Conservation (phyloP, 164 flowering plant genomes). For the Annona cherimola region DNA sequence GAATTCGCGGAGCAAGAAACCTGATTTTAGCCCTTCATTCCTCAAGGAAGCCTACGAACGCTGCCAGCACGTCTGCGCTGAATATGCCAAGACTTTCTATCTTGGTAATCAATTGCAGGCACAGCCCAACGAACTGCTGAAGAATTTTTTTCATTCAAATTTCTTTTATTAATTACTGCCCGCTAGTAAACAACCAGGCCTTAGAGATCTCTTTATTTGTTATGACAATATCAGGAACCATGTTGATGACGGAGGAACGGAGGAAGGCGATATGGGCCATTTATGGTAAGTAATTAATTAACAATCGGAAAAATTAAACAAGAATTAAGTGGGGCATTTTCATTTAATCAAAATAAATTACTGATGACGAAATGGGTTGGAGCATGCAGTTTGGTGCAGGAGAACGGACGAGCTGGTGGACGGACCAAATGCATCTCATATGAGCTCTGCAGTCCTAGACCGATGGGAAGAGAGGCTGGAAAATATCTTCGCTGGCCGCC, state of each 20-base stretch:
- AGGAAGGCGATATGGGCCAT: conserved; percentile 79
- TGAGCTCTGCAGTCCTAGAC: conserved; percentile 50
- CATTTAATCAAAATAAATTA: neutral
- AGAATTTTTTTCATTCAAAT: neutral
- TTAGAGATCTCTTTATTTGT: neutral
- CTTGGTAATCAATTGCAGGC: conserved; percentile 33
- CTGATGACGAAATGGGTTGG: neutral
- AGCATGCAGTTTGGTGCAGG: conserved; percentile 67
- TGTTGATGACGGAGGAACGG: conserved; percentile 67
- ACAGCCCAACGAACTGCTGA: neutral
- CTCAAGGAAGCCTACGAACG: conserved; percentile 57
- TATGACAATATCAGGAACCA: conserved; percentile 48
- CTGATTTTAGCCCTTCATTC: conserved; percentile 34
- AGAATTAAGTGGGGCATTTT: neutral
- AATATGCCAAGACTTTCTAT: conserved; percentile 79
- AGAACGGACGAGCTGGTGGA: conserved; percentile 83
- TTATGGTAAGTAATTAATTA: conserved; percentile 43
- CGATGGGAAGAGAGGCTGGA: conserved; percentile 70
- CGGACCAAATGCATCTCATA: conserved; percentile 57
- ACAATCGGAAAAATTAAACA: neutral
- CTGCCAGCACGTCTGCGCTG: conserved; percentile 54
- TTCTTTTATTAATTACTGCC: too few species aligned
- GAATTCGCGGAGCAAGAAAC: conserved; percentile 10
- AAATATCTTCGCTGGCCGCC: conserved; percentile 55
- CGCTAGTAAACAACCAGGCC: too few species aligned